Conservation (phyloP, 495 filamentous ascomycete genomes). For the Niebla homalea region DNA sequence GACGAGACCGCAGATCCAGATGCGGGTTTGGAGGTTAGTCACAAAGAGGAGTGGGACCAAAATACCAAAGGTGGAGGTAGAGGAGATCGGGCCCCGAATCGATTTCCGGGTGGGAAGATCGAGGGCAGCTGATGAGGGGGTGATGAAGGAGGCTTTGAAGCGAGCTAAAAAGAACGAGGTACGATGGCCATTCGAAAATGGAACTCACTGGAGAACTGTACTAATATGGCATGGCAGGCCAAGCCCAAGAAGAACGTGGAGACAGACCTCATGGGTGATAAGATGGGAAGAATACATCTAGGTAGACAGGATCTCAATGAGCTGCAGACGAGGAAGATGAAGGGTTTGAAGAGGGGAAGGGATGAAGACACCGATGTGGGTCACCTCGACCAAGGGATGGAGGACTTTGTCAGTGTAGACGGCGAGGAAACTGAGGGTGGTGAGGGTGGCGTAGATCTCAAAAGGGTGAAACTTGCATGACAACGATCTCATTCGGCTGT, state of each 20-base stretch:
- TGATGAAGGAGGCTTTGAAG: constrained; percentile 84
- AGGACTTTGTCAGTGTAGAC: constrained; percentile 8
- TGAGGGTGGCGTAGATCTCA: constrained; percentile 2
- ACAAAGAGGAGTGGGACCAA: constrained; percentile 79
- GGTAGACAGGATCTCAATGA: constrained; percentile 78
- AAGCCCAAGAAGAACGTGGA: constrained; percentile 90
- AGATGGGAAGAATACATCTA: constrained; percentile 84
- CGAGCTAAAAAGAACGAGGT: constrained; percentile 61
- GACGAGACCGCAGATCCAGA: constrained; percentile 51
- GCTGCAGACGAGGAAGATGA: constrained; percentile 97
- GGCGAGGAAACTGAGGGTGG: constrained; percentile 12
- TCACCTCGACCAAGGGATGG: constrained; percentile 22
- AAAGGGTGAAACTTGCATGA: constrained; percentile 6
- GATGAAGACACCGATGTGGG: constrained; percentile 43
- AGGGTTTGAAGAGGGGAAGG: constrained; percentile 77
- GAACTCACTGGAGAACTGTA: not conserved
- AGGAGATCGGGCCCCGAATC: constrained; percentile 91
- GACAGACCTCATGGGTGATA: constrained; percentile 86
- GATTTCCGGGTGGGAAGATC: constrained; percentile 78
- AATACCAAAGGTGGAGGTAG: constrained; percentile 78
- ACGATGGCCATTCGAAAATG: constrained; percentile 14
- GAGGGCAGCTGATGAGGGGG: constrained; percentile 59
- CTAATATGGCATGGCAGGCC: constrained; percentile 16
- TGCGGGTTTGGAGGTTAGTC: constrained; percentile 69
- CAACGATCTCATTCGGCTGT: not conserved